Conservation (phyloP, 1,139 yeast species). For the Entelexis sorbosivorans region DNA sequence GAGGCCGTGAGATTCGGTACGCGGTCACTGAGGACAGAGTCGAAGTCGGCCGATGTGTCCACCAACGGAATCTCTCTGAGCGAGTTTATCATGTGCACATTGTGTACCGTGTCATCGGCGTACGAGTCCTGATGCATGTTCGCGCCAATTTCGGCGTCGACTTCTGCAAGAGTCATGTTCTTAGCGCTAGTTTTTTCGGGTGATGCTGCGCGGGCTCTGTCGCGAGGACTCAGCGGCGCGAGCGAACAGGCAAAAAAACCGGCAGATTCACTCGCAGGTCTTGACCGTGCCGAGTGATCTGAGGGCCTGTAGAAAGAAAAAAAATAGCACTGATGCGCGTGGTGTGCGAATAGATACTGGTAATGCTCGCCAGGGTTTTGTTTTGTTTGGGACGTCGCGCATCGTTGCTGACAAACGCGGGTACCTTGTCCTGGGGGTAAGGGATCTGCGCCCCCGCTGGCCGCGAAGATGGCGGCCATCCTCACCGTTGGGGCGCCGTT, state of each 20-base stretch:
- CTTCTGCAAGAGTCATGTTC: constrained; percentile 11
- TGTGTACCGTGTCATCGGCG: neutral
- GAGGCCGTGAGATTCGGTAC: constrained; percentile 5
- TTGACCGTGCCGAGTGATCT: neutral
- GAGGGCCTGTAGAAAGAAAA: neutral
- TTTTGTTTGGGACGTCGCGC: constrained; percentile 9
- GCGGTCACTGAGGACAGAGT: constrained; percentile 11
- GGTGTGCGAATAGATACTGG: neutral
- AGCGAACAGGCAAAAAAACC: neutral
- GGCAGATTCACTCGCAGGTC: neutral
- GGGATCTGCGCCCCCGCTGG: constrained; percentile 5
- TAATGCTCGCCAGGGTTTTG: constrained; percentile 3
- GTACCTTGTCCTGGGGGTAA: constrained; percentile 7
- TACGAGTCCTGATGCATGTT: neutral
- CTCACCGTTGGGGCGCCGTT: neutral
- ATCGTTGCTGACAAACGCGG: constrained; percentile 1
- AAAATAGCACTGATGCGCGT: neutral
- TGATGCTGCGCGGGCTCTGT: neutral
- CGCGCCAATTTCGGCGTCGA: constrained; percentile 3
- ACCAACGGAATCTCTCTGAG: constrained; percentile 24
- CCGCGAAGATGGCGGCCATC: neutral
- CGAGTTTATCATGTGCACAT: constrained; percentile 18
- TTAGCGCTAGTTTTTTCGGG: neutral
- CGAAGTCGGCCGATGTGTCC: constrained; percentile 17
- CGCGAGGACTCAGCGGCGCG: neutral